Base-by-base conservation (phyloP, 306 rosid genomes). In the Glycine soja region DNA sequence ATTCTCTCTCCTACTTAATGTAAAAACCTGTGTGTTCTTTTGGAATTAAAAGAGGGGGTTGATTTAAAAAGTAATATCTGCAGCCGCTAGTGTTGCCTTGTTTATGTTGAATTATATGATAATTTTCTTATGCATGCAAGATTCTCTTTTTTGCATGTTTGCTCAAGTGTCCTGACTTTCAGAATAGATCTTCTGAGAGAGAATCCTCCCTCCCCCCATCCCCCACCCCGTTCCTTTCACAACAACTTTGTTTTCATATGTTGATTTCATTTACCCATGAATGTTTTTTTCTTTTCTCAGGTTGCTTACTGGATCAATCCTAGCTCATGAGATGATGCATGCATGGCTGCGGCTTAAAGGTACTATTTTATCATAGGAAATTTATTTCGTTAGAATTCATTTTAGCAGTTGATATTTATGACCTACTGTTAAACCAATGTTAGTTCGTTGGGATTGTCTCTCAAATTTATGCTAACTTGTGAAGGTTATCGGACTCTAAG, bases 251-350 rank as follows among this genome's bases (percentile, higher is more conserved):
- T 18, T 47, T 62, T 62, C 14, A 13, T 71, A 43, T 40, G 74
- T 65, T 75, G 43, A 40, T 79, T 59, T 70, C 42, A 16, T 65
- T 36, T 66, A 88, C 30, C 88, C 88, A 64, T 88, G 90, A 89
- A 82, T 80, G 5, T 15, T 46, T 14, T 61, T 38, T 38, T 38
- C 6, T 16, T 43, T 18, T 58, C 16, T 24, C 86, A 96, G 99
- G 82, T 88, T 93, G 87, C 97, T 96, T 77, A 96, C 98, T 0
- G 99, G 99, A 56, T 90, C 99, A 2, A 96, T 96, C 81, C 91
- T 96, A 54, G 98, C 99, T 34, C 99, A 96, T 53, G 99, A 96
- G 88, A 90, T 96, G 98, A 96, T 96, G 99, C 99, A 96, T 77
- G 99, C 99, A 58, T 96, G 99, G 99, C 91, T 96, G 79, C 92